These are phyloP conservation scores for Myriosclerotinia duriaeana DNA, from an alignment of 2,329 filamentous ascomycete genomes.

Conservation along the genomic window DNA sequence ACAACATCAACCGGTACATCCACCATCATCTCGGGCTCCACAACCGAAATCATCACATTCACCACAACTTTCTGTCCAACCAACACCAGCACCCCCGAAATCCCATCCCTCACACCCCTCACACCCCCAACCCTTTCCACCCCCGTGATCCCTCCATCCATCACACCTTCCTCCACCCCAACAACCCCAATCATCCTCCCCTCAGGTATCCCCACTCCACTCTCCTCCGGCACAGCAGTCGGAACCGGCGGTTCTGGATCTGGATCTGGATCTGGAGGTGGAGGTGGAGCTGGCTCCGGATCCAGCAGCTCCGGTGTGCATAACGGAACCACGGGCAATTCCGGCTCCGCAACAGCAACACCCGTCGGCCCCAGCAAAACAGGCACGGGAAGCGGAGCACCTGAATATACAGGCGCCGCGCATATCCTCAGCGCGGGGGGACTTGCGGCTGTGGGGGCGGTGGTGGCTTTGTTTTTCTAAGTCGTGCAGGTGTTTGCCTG, in stretches of 20 bases:
- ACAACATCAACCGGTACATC: slow-evolving; percentile 32
- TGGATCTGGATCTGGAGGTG: not conserved
- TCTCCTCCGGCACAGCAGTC: slow-evolving; percentile 5
- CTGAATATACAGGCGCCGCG: slow-evolving; percentile 17
- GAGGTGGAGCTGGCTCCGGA: slow-evolving; percentile 10
- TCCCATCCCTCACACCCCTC: too few species aligned
- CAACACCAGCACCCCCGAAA: slow-evolving; percentile 9
- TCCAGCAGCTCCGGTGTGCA: not conserved
- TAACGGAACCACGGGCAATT: slow-evolving; percentile 15
- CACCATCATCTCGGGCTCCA: slow-evolving; percentile 23
- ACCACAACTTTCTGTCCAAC: slow-evolving; percentile 22
- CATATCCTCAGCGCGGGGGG: not conserved
- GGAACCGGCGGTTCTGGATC: slow-evolving; percentile 16
- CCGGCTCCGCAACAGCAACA: slow-evolving; percentile 22
- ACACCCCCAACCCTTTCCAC: slow-evolving; percentile 23
- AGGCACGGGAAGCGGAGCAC: slow-evolving; percentile 7
- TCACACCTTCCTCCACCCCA: slow-evolving; percentile 28
- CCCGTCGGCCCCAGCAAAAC: slow-evolving; percentile 26
- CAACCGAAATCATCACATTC: slow-evolving; percentile 27
- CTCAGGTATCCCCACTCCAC: not conserved
- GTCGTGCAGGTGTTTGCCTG: not conserved
- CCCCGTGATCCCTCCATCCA: slow-evolving; percentile 18
- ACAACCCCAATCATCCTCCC: not conserved
- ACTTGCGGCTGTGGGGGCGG: not conserved
- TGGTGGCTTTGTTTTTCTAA: slow-evolving; percentile 2